Base-by-base conservation (phyloP, 257 asterid genomes). In the Dorcoceras hygrometricum region DNA sequence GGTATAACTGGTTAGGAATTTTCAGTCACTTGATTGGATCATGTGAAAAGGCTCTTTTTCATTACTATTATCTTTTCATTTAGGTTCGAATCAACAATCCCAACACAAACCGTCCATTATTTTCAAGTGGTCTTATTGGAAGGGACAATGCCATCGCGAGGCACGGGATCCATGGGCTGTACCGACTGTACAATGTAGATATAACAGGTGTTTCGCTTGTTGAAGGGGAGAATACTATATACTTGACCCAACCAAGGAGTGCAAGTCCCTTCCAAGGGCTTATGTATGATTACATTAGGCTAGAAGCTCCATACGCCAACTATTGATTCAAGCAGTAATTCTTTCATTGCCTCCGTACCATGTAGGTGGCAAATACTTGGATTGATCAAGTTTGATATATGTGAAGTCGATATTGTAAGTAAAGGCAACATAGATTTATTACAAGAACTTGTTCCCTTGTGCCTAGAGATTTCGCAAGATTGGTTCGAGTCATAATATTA, bases 131-230 rank as follows among this genome's bases (percentile, higher is more conserved):
- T 29, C 56, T 79, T 63, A 87, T 89, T 7, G 95, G 96, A 65
- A 83, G 80, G 32, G 96, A 89, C 31, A 89, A 89, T 25, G 66
- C 96, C n/a, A 85, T 89, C 51, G 96, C 95, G 43, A 82, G 96
- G 71, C 93, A 85, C 68, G 95, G 97, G 5, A 72, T 83, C 19
- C 95, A 85, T 57, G 97, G 95, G 29, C 74, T 89, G 1, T 78
- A 87, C 57, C 79, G 97, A 88, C 69, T 87, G 57, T 83, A 82
- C 80, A 76, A 39, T 48, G 63, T 85, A 39, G 85, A 82, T 18
- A 72, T 87, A 58, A 50, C 25, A 16, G 75, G 79, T 24, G 48
- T 66, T 29, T 50, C 34, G 4, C 80, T 89, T n/a, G 65, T 68
- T 54, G 70, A 75, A 50, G 95, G 93, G 22, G 82, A 77, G 18